Base-by-base conservation (phyloP, 225 moss, liverwort and hornwort species). In the Pseudoscleropodium purum region DNA sequence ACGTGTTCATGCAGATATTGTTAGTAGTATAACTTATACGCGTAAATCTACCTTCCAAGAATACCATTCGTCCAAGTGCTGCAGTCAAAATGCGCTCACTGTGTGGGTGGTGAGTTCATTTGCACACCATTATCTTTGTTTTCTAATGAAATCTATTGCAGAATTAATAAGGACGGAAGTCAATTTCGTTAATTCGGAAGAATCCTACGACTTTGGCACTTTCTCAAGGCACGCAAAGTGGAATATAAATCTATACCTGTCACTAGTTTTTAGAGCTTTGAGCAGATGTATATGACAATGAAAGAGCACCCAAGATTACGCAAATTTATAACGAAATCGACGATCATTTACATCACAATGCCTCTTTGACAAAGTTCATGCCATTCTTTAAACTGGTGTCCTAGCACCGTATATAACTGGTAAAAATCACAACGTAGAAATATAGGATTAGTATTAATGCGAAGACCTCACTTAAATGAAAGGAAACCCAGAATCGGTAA, bases 91-190 rank as follows among this genome's bases (percentile, higher is more conserved):
- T 59, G 56, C 74, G 57, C 21, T 94, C 27, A 20, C 79, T 18
- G 91, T 95, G n/a, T 96, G 95, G 95, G 59, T 95, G 85, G 92
- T 95, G 86, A 92, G 90, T 83, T 81, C 6, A 41, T 62, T 30
- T 74, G 15, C 37, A 54, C 26, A 56, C 41, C 20, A 24, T 74
- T 62, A 33, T 33, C 24, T 56, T 63, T 30, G 27, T 30, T 57
- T 84, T 29, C 10, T 77, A 25, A 75, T 79, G 37, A 26, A 79
- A 56, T 5, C 56, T 56, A 11, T 79, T 54, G 24, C 79, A 24
- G 47, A 47, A 47, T 47, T 6, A 37, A 7, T 20, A 51, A 20
- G 33, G 51, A 51, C 34, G 33, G 21, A 76, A 76, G 47, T 51
- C 12, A 76, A 21, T 49, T 75, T 49, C 31, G 75, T 33, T 76